Percentiles rank a stretch among this genome's conserved stretches.
Conservation (phyloP, 148 eudicot genomes). For the Suaeda aralocaspica region DNA sequence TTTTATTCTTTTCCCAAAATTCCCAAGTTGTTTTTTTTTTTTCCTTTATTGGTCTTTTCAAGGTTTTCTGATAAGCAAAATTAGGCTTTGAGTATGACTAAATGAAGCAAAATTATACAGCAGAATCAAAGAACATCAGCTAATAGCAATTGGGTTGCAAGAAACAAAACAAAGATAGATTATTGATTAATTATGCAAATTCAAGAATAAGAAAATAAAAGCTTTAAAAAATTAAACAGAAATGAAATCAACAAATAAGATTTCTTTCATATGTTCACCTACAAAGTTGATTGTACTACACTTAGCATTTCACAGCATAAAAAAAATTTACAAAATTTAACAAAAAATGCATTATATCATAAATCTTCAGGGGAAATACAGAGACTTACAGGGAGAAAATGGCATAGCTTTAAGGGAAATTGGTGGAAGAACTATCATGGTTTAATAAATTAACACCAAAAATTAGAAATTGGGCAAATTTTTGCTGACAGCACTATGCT, state of each 20-base stretch:
- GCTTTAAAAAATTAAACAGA: not conserved
- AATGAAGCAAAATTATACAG: not conserved
- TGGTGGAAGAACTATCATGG: constrained; percentile 21
- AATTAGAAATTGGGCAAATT: too few species aligned
- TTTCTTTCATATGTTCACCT: not conserved
- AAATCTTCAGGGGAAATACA: too few species aligned
- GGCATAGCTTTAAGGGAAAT: constrained; percentile 25
- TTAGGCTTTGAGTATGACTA: not conserved
- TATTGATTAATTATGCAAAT: not conserved
- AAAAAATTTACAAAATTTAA: not conserved
- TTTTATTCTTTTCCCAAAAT: not conserved
- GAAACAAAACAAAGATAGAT: not conserved
- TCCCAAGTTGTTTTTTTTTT: not conserved
- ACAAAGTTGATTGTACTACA: too few species aligned
- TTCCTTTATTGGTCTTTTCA: not conserved
- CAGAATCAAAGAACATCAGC: not conserved
- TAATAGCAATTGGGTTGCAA: not conserved
- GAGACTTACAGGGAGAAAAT: constrained; percentile 22
- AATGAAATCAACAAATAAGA: not conserved
- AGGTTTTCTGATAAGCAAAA: not conserved
- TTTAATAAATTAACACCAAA: not conserved
- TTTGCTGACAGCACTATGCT: too few species aligned
- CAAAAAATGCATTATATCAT: too few species aligned
- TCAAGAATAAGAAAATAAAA: not conserved
- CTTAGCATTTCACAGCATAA: not conserved